Percentiles rank a stretch among this genome's conserved stretches.
Conservation (phyloP, 140 eudicot genomes). For the Anethum foeniculum region DNA sequence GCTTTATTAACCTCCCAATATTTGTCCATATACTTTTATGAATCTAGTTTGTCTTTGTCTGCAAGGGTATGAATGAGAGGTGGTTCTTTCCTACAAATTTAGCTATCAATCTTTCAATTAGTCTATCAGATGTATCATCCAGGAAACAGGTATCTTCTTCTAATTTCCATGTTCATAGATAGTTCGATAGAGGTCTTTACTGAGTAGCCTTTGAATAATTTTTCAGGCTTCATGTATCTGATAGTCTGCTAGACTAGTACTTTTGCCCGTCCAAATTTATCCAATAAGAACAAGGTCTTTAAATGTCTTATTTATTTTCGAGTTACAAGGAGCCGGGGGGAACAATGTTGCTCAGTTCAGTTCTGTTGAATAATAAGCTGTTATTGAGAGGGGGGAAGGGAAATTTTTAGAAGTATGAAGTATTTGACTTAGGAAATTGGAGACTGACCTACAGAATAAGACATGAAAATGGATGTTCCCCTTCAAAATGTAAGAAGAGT, state of each 20-base stretch:
- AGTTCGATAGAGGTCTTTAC: neutral
- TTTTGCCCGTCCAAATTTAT: neutral
- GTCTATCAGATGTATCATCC: slow-evolving; percentile 81
- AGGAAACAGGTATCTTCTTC: slow-evolving; percentile 63
- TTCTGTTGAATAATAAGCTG: neutral
- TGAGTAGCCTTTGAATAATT: neutral
- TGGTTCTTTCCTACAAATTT: slow-evolving; percentile 94
- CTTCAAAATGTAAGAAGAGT: neutral
- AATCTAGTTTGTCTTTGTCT: slow-evolving; percentile 12
- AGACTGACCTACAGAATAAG: neutral
- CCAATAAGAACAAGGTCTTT: too few relatives aligned
- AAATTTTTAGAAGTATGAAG: neutral
- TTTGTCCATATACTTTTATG: neutral
- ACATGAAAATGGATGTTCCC: neutral
- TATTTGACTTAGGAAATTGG: neutral
- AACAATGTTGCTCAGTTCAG: neutral
- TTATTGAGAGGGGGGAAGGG: neutral
- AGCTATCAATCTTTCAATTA: slow-evolving; percentile 86
- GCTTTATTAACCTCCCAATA: neutral
- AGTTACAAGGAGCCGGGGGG: neutral
- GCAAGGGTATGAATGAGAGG: slow-evolving; percentile 89
- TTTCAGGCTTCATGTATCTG: neutral
- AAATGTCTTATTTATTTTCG: too few relatives aligned
- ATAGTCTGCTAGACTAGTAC: neutral
- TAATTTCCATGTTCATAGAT: neutral